Evolutionary conservation across 495 filamentous ascomycete species (phyloP).

Genomic region (Aspergillus hancockii): DNA sequence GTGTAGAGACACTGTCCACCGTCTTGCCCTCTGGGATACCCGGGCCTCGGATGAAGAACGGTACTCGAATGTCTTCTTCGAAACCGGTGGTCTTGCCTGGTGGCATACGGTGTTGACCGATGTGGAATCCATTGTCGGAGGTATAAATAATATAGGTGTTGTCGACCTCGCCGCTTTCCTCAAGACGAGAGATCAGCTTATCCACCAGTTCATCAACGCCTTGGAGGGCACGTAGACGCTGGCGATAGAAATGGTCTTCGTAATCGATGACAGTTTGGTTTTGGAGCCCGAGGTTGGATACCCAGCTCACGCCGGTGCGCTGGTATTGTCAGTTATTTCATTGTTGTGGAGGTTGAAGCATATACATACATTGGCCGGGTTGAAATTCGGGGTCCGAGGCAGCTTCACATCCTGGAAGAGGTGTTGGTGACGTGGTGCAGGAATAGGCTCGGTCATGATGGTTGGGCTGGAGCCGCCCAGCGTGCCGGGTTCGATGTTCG

Average conservation of each 20-base stretch:
- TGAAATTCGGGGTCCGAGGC: conserved; percentile 42
- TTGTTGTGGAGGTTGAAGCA: conserved; percentile 45
- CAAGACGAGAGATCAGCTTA: conserved; percentile 51
- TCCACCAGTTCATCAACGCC: conserved; percentile 72
- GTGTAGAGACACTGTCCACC: conserved; percentile 62
- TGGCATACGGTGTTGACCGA: conserved; percentile 70
- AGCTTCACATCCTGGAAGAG: conserved; percentile 41
- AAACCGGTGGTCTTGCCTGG: conserved; percentile 73
- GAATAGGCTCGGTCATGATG: conserved; percentile 53
- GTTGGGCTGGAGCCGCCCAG: conserved; percentile 18
- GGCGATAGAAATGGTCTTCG: conserved; percentile 68
- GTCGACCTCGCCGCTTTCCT: conserved; percentile 53
- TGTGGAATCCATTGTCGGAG: conserved; percentile 75
- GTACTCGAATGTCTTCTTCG: conserved; percentile 74
- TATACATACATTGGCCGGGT: conserved; percentile 47
- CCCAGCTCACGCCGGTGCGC: conserved; percentile 66
- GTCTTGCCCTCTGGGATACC: conserved; percentile 46
- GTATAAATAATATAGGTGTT: conserved; percentile 74
- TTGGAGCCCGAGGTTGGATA: conserved; percentile 53
- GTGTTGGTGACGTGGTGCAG: conserved; percentile 39
- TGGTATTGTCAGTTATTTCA: conserved; percentile 48
- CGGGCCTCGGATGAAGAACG: conserved; percentile 62
- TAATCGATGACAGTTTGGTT: conserved; percentile 57
- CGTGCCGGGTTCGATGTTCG: conserved; percentile 47
- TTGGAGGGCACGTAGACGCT: conserved; percentile 63